A percentile compares a stretch with the other conserved stretches of the same genome.
phyloP scores from a whole-genome alignment of 2,329 filamentous ascomycete genomes.

The Ascochyta clinopodiicola region DNA sequence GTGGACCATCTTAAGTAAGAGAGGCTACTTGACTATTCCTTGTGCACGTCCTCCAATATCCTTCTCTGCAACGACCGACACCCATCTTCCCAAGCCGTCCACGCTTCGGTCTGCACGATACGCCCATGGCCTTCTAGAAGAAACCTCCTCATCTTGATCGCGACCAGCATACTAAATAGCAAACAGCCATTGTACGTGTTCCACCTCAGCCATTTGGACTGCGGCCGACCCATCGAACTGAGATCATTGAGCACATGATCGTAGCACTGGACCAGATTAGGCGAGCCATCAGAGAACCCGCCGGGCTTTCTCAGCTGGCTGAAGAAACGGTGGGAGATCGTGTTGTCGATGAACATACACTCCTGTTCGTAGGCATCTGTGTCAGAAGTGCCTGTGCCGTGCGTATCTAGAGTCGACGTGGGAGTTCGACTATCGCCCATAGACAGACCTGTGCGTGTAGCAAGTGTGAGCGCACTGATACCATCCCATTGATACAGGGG shows the following conservation, averaged over 20 bases:
- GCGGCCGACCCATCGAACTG: slow-evolving; percentile 7
- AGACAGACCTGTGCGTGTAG: slow-evolving; percentile 24
- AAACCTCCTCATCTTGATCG: slow-evolving; percentile 29
- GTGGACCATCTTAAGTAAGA: background rate
- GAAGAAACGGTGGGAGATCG: slow-evolving; percentile 15
- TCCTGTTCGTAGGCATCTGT: slow-evolving; percentile 19
- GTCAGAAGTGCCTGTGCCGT: background rate
- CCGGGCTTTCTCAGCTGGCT: background rate
- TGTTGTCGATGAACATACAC: slow-evolving; percentile 17
- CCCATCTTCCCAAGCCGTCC: slow-evolving; percentile 23
- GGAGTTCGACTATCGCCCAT: slow-evolving; percentile 5
- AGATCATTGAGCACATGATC: slow-evolving; percentile 20
- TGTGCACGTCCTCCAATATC: slow-evolving; percentile 20
- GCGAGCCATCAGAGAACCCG: slow-evolving; percentile 16
- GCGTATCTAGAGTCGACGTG: background rate
- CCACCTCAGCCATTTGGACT: slow-evolving; percentile 24
- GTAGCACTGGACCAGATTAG: slow-evolving; percentile 20
- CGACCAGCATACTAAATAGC: slow-evolving; percentile 27
- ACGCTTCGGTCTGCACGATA: slow-evolving; percentile 22
- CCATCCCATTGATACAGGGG: slow-evolving; percentile 32
- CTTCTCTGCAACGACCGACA: slow-evolving; percentile 12
- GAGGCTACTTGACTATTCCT: background rate
- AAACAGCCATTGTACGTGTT: slow-evolving; percentile 14
- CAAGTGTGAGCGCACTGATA: slow-evolving; percentile 28
- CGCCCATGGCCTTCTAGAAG: slow-evolving; percentile 15